A percentile compares a stretch with the other conserved stretches of the same genome.
Evolutionary conservation across 2,329 filamentous ascomycete genomes (phyloP).

Genomic region (Aspergillus pseudotamarii): DNA sequence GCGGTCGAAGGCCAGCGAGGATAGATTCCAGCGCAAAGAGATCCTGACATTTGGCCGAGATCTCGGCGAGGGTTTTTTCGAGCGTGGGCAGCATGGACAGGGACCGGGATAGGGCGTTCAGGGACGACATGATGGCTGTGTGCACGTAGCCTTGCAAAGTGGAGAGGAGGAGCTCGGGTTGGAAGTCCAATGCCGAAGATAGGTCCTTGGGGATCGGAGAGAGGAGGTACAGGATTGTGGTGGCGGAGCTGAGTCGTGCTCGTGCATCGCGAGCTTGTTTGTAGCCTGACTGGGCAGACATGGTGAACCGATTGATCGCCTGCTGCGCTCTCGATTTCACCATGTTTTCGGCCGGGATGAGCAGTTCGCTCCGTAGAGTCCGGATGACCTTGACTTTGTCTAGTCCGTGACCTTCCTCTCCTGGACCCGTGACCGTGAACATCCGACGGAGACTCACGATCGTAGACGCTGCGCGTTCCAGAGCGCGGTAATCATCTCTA

Average conservation of each 20-base stretch:
- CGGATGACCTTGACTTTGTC: slow-evolving; percentile 72
- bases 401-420: slow-evolving; percentile 77
- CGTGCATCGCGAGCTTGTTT: slow-evolving; percentile 73
- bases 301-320: slow-evolving; percentile 79
- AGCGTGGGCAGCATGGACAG: slow-evolving; percentile 79
- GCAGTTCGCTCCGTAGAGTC: slow-evolving; percentile 68
- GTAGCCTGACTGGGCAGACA: slow-evolving; percentile 61
- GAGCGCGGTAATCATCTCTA: slow-evolving; percentile 73
- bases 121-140: slow-evolving; percentile 75
- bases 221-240: slow-evolving; percentile 77
- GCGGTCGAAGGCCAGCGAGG: slow-evolving; percentile 68
- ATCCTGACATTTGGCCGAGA: slow-evolving; percentile 84
- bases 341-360: slow-evolving; percentile 71
- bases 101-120: slow-evolving; percentile 73
- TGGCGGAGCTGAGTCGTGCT: slow-evolving; percentile 70
- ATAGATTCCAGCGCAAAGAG: slow-evolving; percentile 84
- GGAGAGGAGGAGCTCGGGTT: slow-evolving; percentile 72
- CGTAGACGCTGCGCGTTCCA: slow-evolving; percentile 81
- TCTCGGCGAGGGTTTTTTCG: slow-evolving; percentile 78
- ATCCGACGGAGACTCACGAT: slow-evolving; percentile 75
- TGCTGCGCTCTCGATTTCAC: slow-evolving; percentile 76
- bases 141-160: slow-evolving; percentile 82
- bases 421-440: slow-evolving; percentile 66
- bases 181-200: slow-evolving; percentile 51
- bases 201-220: slow-evolving; percentile 65